Evolutionary conservation across 495 filamentous ascomycete genomes (phyloP).

Genomic region (Aspergillus saccharolyticus): DNA sequence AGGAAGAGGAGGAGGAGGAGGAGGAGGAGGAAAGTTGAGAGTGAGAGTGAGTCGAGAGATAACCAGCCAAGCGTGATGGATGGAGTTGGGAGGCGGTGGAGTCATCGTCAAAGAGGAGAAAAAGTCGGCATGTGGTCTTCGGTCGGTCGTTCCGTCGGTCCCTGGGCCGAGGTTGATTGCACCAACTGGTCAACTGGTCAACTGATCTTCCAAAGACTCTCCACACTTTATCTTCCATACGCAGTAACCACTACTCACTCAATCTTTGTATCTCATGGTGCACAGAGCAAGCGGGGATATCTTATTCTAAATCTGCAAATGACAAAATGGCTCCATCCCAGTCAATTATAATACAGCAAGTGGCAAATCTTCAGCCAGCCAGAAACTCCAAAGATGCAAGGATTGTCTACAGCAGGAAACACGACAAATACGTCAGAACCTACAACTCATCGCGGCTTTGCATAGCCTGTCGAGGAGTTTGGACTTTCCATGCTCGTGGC

Average conservation of each 20-base stretch:
- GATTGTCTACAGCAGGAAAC: conserved; percentile 11
- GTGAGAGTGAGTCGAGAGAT: too few relatives aligned
- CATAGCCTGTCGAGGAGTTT: conserved; percentile 27
- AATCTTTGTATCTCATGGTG: not conserved
- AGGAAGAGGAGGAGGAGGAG: not conserved
- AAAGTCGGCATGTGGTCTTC: conserved; percentile 8
- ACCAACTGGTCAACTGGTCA: not conserved
- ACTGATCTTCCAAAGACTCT: not conserved
- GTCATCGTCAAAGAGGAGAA: conserved; percentile 13
- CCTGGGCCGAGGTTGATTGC: conserved; percentile 4
- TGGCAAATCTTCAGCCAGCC: not conserved
- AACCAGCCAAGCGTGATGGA: conserved; percentile 5
- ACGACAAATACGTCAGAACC: conserved; percentile 12
- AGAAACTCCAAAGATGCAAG: conserved; percentile 11
- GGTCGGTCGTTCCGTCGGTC: conserved; percentile 9
- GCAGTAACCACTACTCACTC: too few relatives aligned
- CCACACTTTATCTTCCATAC: too few relatives aligned
- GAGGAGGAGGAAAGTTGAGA: conserved; percentile 13
- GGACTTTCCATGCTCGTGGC: conserved; percentile 62
- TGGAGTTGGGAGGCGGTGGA: conserved; percentile 7
- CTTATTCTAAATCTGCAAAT: not conserved
- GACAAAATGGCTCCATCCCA: not conserved
- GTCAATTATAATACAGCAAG: not conserved
- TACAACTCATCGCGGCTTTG: conserved; percentile 54
- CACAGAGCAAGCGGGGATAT: not conserved